Base-by-base conservation (phyloP, 352 stramenopile genomes). In the Phytophthora sojae region DNA sequence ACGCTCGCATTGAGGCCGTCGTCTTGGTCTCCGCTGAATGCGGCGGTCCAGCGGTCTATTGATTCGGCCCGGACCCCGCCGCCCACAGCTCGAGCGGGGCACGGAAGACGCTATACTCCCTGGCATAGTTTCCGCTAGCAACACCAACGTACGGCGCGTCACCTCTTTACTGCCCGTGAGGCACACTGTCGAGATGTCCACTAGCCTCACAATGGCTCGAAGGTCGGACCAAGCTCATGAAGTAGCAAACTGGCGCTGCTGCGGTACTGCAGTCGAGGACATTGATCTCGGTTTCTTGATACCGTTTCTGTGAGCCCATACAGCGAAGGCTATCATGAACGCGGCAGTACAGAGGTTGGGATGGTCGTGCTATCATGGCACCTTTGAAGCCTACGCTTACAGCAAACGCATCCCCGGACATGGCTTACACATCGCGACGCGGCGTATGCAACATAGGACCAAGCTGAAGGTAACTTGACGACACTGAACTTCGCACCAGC, bases 141-240 rank as follows among this genome's bases (percentile, higher is more conserved):
- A 21, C 17, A 9, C 42, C 17, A 21, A 17, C 42, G 37, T 37
- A 42, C 15, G n/a, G 23, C 42, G 12, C 35, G 37, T 57, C 53
- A 57, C 30, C n/a, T 64, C 62, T 53, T 69, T 57, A 57, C 53
- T 64, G 19, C 17, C 8, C 9, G 29, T 64, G 62, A 69, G 62
- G 53, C 44, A 2, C 15, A 2, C 15, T 44, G 39, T 35, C 35
- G 60, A 67, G 23, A 45, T 17, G 26, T 4, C 21, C 21, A 15
- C 26, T 58, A 26, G n/a, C 12, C 45, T 53, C 42, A 49, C 17
- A 6, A n/a, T 21, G 39, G 0, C 15, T 49, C 39, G 39, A 23
- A 49, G 42, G 42, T 23, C 42, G 42, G 42, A 49, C 11, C 42
- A 49, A 49, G 14, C 17, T 49, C 15, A 49, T 19, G 39, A 6